A percentile compares a stretch with the other conserved stretches of the same genome.
Evolutionary conservation across 768 basidiomycete genomes (phyloP).

Genomic region (Collybia sp.): DNA sequence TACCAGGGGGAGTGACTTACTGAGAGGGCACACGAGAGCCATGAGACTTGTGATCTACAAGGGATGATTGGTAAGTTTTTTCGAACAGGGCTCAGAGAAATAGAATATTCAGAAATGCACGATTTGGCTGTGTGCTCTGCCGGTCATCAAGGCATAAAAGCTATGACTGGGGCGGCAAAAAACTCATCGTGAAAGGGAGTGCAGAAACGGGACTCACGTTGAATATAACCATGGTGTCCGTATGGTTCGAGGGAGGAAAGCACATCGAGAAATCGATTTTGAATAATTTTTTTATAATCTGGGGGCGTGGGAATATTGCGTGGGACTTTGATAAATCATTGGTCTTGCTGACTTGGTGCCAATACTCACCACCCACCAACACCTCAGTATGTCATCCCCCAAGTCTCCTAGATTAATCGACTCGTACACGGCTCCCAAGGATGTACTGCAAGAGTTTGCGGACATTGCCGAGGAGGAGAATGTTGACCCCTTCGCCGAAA

Average conservation of each 20-base stretch:
- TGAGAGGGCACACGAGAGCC: conserved; percentile 1
- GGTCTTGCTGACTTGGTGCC: conserved; percentile 4
- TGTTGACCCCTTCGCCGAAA: conserved; percentile 88
- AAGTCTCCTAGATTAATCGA: conserved; percentile 73
- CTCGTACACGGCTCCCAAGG: conserved; percentile 91
- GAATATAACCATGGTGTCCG: no score
- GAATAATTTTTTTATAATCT: conserved; percentile 6
- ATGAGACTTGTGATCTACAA: background rate
- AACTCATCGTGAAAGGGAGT: conserved; percentile 44
- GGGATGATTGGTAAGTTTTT: background rate
- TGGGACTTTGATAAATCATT: conserved; percentile 21
- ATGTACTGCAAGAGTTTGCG: conserved; percentile 90
- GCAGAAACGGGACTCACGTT: conserved; percentile 25
- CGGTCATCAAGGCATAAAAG: conserved; percentile 54
- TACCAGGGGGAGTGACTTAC: conserved; percentile 4
- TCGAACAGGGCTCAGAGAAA: background rate
- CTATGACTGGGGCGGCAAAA: conserved; percentile 79
- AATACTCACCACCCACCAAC: conserved; percentile 15
- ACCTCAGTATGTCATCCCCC: conserved; percentile 50
- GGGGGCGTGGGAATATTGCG: conserved; percentile 12
- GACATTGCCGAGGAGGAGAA: conserved; percentile 93
- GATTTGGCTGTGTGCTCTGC: conserved; percentile 68
- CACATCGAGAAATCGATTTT: conserved; percentile 9
- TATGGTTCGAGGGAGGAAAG: no score
- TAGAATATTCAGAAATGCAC: conserved; percentile 53